Evolutionary conservation across 2,329 filamentous ascomycete genomes (phyloP), one percentile per base, ranked within the genome.

Genomic region (Hypoxylon sp.): DNA sequence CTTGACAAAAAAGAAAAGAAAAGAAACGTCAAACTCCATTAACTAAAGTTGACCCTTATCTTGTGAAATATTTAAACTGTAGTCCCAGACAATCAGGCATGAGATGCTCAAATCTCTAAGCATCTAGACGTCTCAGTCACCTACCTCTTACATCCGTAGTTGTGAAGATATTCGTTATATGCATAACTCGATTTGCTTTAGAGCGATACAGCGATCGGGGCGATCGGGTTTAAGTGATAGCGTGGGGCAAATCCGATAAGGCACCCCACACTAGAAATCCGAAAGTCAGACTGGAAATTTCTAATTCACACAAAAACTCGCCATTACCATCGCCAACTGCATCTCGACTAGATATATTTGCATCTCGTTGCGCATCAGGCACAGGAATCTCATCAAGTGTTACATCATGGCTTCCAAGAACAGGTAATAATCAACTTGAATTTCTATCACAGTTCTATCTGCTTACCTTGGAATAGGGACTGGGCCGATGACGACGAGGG

Each of bases 401-500:
- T 23, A 11, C 13, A 18, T 26, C 15, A 70, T 70, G 67, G 67
- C 67, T 17, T 62, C 61, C 10, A 65, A 55, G 41, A 60, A 60
- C 31, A 65, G 46, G 62, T 65, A 15, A 53, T 48, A 37, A 23
- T n/a, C n/a, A 17, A n/a, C 43, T 29, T 18, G 15, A 3, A 7
- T 3, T 1, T 24, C 15, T 10, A 27, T 45, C 6, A 4, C 13
- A 11, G 33, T 46, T 17, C 20, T 10, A 33, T 9, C 8, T 40
- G n/a, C 54, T 63, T 40, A 65, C 42, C 13, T 21, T 8, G 15
- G 21, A 46, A 45, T 46, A 73, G 72, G 63, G 93, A 97, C 84
- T 98, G 94, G 94, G 94, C 95, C 75, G 95, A 98, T 81, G 91
- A 95, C 75, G 92, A 96, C 75, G 91, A 94, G 73, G 89, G 92